Conservation (phyloP, 495 filamentous ascomycete genomes). For the Penicillium waksmanii region DNA sequence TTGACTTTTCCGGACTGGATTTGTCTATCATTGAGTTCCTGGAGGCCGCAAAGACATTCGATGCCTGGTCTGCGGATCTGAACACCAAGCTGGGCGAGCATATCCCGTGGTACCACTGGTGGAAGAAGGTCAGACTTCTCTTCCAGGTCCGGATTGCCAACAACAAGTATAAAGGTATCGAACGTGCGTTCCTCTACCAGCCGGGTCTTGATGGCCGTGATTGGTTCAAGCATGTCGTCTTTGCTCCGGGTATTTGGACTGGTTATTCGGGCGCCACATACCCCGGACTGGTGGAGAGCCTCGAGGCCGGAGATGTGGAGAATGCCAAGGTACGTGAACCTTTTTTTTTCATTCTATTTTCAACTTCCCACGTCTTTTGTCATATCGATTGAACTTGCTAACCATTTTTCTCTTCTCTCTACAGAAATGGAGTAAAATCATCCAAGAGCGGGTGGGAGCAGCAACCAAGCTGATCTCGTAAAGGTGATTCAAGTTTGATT, state of each 20-base stretch:
- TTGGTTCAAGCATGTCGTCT: constrained; percentile 74
- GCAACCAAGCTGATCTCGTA: constrained; percentile 44
- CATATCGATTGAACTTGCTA: background rate
- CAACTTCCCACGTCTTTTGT: no score
- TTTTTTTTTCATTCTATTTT: background rate
- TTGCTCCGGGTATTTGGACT: constrained; percentile 81
- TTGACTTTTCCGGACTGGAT: constrained; percentile 53
- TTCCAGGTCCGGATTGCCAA: constrained; percentile 57
- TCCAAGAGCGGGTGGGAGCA: constrained; percentile 42
- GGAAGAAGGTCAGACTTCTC: constrained; percentile 65
- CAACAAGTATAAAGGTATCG: constrained; percentile 63
- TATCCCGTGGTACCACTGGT: constrained; percentile 80
- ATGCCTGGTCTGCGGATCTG: constrained; percentile 57
- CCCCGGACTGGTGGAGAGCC: constrained; percentile 63
- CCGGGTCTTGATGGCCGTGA: constrained; percentile 59
- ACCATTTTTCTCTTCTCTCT: background rate
- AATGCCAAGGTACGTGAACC: constrained; percentile 45
- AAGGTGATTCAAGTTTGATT: background rate
- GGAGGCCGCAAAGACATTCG: constrained; percentile 51
- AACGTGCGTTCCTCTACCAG: constrained; percentile 62
- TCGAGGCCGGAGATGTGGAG: constrained; percentile 55
- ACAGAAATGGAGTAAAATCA: constrained; percentile 52
- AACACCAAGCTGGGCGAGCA: constrained; percentile 51
- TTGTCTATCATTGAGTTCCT: constrained; percentile 52
- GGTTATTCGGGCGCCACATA: constrained; percentile 81